phyloP scores from a whole-genome alignment of 2,329 filamentous ascomycete species.

The Pseudogymnoascus sp. region DNA sequence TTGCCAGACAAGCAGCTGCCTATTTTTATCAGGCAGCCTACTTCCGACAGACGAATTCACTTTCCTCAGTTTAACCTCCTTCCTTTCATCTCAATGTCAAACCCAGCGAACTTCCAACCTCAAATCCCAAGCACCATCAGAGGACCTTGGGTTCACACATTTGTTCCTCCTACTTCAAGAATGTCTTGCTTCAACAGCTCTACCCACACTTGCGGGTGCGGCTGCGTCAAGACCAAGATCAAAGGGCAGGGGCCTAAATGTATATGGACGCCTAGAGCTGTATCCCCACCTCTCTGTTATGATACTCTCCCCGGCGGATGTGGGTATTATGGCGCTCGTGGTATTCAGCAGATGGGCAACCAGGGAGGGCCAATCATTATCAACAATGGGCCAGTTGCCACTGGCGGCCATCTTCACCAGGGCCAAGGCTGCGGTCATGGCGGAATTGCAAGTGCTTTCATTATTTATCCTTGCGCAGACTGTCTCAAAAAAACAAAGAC shows the following conservation, averaged over 20 bases:
- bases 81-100: conserved; percentile 5
- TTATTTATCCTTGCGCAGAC: not conserved
- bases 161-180: conserved; percentile 37
- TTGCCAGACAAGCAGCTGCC: not conserved
- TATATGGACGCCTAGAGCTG: not conserved
- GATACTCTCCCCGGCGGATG: not conserved
- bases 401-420: conserved; percentile 2
- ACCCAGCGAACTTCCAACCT: conserved; percentile 44
- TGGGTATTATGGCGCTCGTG: not conserved
- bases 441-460: conserved; percentile 8
- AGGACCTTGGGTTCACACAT: conserved; percentile 49
- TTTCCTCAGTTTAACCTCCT: not conserved
- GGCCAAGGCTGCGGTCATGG: not conserved
- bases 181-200: conserved; percentile 1
- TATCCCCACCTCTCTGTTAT: not conserved
- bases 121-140: conserved; percentile 51
- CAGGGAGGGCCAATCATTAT: conserved; percentile 9
- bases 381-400: conserved; percentile 10
- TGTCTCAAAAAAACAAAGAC: not conserved
- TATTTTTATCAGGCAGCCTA: not conserved
- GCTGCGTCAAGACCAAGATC: not conserved
- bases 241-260: not conserved
- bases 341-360: conserved; percentile 2
- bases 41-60: not conserved
- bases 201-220: not conserved